Base-by-base conservation (phyloP, 352 stramenopile species). In the Phytophthora melonis region DNA sequence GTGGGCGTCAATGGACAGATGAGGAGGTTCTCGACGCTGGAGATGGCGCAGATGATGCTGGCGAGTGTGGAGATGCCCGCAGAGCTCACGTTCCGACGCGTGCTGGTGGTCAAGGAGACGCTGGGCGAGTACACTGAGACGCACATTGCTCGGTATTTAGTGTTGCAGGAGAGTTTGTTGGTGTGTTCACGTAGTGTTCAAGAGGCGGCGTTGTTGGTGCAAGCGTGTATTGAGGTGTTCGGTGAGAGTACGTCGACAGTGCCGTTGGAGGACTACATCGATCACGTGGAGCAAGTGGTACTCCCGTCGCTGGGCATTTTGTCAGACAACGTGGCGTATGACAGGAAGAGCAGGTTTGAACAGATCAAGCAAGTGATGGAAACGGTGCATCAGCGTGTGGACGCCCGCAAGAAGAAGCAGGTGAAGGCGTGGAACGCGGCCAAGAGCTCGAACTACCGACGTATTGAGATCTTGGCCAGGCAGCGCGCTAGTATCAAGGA, bases 391-490 rank as follows among this genome's bases (percentile, higher is more conserved):
- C 72, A 77, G 34, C 75, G 80, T 18, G 67, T 88, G 25, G 80
- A 90, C 3, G 30, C 72, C 50, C 72, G 83, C 2, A 72, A 75
- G 16, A 90, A 91, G 41, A 81, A 82, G 8, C 68, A 84, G 16
- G 21, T 80, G 7, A 82, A 86, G 47, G 73, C 76, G 52, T 94
- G 84, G 82, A 89, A 81, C 53, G 74, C 82, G 0, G 75, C 75
- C 21, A 94, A 93, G 71, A 69, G 66, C 53, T 84, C 83, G 0
- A 86, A 90, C 36, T 80, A 78, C 63, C 89, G 88, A 52, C 82
- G 87, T 11, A 90, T 94, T 58, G 87, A 93, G n/a, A 78, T 92
- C 52, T 63, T 94, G 27, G 70, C 63, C 21, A 79, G 85, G 55
- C 87, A 94, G 50, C 86, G 84, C 10, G 65, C 78, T 32, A 84